Percentiles rank a stretch among this genome's conserved stretches.
Conservation (phyloP, 73 alveolate species). For the Strombidium stylifer region DNA sequence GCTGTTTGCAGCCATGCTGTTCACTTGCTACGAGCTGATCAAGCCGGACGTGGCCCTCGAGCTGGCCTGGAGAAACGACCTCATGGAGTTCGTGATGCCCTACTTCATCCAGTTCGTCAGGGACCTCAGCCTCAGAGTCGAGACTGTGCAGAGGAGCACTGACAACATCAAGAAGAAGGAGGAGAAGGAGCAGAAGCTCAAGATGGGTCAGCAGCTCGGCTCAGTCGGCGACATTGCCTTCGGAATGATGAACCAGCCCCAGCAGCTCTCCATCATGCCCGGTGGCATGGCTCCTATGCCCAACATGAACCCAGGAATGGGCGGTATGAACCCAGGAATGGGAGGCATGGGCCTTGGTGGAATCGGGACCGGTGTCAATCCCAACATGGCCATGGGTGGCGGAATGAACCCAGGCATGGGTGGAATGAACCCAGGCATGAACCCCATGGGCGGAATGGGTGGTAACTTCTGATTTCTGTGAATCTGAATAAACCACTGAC, state of each 20-base stretch:
- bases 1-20: slow-evolving; percentile 93
- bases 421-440: slow-evolving; percentile 7
- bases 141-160: slow-evolving; percentile 89
- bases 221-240: slow-evolving; percentile 52
- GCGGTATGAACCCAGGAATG: too few relatives aligned
- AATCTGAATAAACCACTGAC: too few relatives aligned
- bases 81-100: slow-evolving; percentile 96
- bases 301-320: slow-evolving; percentile 37
- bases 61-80: slow-evolving; percentile 97
- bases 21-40: slow-evolving; percentile 96
- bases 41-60: slow-evolving; percentile 98
- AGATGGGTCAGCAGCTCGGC: slow-evolving; percentile 62
- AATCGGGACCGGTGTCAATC: slow-evolving; percentile 28
- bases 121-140: slow-evolving; percentile 91
- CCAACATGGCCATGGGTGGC: slow-evolving; percentile 65
- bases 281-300: slow-evolving; percentile 57
- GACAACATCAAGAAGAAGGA: slow-evolving; percentile 94
- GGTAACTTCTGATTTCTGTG: too few relatives aligned
- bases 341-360: slow-evolving; percentile 46
- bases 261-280: slow-evolving; percentile 59
- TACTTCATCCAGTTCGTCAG: slow-evolving; percentile 95
- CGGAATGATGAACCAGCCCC: slow-evolving; percentile 59
- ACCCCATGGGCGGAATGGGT: slow-evolving; percentile 37
- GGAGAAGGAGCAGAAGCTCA: slow-evolving; percentile 69
- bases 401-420: slow-evolving; percentile 60